Conservation (phyloP, 192 early-diverging fungal species). For the Borealophlyctis nickersoniae region DNA sequence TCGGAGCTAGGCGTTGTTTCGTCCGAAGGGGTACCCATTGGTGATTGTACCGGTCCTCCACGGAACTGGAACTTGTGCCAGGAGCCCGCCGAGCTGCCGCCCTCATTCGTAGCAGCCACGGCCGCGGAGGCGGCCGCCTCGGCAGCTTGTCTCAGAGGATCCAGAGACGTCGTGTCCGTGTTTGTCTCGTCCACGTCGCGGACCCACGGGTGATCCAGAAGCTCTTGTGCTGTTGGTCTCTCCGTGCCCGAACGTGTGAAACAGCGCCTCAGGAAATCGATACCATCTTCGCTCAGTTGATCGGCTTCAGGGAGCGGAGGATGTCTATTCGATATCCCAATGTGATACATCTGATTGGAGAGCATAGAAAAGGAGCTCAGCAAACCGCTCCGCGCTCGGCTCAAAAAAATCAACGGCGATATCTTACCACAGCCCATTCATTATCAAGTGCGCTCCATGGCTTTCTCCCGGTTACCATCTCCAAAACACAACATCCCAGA, state of each 20-base stretch:
- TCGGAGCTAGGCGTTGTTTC: not conserved
- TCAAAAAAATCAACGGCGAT: not conserved
- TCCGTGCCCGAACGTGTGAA: conserved; percentile 68
- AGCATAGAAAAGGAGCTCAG: not conserved
- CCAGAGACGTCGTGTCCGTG: conserved; percentile 8
- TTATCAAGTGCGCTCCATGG: conserved; percentile 90
- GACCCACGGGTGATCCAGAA: conserved; percentile 71
- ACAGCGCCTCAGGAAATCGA: conserved; percentile 75
- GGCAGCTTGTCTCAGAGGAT: conserved; percentile 24
- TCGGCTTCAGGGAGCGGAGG: conserved; percentile 73
- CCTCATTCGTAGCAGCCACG: not conserved
- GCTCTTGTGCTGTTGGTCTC: conserved; percentile 71
- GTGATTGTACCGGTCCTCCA: not conserved
- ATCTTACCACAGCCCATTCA: conserved; percentile 73
- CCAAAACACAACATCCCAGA: conserved; percentile 84
- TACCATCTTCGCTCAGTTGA: conserved; percentile 62
- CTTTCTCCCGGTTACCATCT: conserved; percentile 83
- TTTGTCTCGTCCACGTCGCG: conserved; percentile 27
- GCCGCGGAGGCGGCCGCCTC: conserved; percentile 1
- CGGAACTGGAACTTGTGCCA: not conserved
- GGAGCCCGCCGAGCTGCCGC: not conserved
- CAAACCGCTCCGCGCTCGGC: not conserved
- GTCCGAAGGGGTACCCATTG: not conserved
- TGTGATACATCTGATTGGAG: conserved; percentile 70
- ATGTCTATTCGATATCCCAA: conserved; percentile 62